Evolutionary conservation across 2,329 filamentous ascomycete genomes (phyloP), one percentile per base, ranked within the genome.

Genomic region (Zymoseptoria crescenta): DNA sequence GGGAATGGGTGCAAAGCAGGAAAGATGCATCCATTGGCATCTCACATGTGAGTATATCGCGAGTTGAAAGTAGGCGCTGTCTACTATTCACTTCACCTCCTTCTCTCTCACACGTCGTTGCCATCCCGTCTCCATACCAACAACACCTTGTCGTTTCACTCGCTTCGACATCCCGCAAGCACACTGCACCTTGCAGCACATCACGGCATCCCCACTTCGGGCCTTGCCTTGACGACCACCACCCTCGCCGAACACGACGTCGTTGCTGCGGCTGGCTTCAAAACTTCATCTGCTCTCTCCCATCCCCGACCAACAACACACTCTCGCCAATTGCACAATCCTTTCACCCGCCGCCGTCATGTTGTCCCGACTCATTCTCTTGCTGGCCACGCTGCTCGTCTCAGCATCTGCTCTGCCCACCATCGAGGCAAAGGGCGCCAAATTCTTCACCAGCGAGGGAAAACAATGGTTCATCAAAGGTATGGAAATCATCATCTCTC

Each of bases 381-480:
- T 45, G 35, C n/a, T 57, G 30, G 19, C 52, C 4, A 52, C 67
- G 53, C 57, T 65, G n/a, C 64, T 65, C 16, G 67, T 70, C 19
- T 67, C 68, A 58, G 78, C 75, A 57, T 68, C 72, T 65, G 78
- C 81, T 29, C 75, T 85, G 53, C 76, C 81, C 41, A 81, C 81
- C 57, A 82, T 87, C 62, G 77, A 77, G n/a, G 75, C 76, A 49
- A 83, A 87, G 56, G 90, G 90, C 55, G 86, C 87, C 77, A 96
- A 95, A 76, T 91, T 96, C 79, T 96, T 95, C 78, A 86, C 85
- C 66, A 84, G 83, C 68, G 84, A 92, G 72, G 90, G 90, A 64
- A 80, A 85, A 30, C 90, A 95, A 71, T 95, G 89, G 79, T 94
- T 85, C 74, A 82, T 94, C 74, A 94, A 92, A 77, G 89, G 89